Conservation (phyloP, 177 flowering plant species). For the Telopea speciosissima region DNA sequence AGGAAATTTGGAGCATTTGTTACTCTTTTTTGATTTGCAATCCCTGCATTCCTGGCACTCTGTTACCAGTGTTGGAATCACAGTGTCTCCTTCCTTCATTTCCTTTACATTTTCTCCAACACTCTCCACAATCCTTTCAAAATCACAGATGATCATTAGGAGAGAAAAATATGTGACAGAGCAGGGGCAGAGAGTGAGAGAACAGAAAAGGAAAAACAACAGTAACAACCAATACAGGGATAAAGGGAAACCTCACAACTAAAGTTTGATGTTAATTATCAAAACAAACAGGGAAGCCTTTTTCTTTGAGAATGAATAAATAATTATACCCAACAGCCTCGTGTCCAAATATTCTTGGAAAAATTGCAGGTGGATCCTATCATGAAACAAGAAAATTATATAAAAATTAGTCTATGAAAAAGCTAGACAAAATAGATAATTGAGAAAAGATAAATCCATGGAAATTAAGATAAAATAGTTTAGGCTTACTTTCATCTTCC, state of each 20-base stretch:
- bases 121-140: constrained; percentile 58
- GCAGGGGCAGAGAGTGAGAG: too few species aligned
- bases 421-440: not conserved
- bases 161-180: too few species aligned
- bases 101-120: constrained; percentile 55
- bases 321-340: constrained; percentile 66
- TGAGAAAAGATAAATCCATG: not conserved
- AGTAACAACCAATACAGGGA: too few species aligned
- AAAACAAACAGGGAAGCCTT: too few species aligned
- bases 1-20: constrained; percentile 51
- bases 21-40: constrained; percentile 52
- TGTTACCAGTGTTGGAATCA: constrained; percentile 47
- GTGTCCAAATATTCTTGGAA: constrained; percentile 77
- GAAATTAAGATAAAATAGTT: not conserved
- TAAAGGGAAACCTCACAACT: too few species aligned
- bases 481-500: constrained; percentile 42
- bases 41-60: constrained; percentile 56
- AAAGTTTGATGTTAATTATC: too few species aligned
- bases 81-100: constrained; percentile 46
- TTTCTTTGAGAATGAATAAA: too few species aligned
- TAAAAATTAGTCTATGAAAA: not conserved
- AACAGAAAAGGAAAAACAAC: too few species aligned
- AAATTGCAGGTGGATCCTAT: constrained; percentile 42
- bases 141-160: not conserved
- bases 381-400: not conserved